These are phyloP conservation scores for Monosporascus sp. DNA, from an alignment of 2,329 filamentous ascomycete genomes.

Conservation along the genomic window DNA sequence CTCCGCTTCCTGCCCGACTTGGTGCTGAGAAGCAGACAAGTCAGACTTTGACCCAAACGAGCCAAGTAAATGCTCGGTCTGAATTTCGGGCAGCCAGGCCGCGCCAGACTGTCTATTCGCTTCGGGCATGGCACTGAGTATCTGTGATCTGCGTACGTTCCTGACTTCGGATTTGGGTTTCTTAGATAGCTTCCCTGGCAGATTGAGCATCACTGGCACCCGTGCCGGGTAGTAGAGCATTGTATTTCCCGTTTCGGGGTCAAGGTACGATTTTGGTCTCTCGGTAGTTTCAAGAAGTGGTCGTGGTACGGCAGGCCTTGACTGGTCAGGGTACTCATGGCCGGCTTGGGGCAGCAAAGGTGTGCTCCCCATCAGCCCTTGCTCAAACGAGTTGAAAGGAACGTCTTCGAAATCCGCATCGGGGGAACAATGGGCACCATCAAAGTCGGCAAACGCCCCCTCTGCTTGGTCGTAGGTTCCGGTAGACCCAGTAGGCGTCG, in stretches of 20 bases:
- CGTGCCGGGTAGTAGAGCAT: slow-evolving; percentile 97
- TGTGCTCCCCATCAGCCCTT: slow-evolving; percentile 11
- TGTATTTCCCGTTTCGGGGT: slow-evolving; percentile 62
- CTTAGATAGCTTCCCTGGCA: slow-evolving; percentile 82
- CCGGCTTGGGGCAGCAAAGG: slow-evolving; percentile 15
- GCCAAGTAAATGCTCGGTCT: slow-evolving; percentile 23
- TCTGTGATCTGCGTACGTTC: slow-evolving; percentile 67
- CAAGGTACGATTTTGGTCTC: slow-evolving; percentile 52
- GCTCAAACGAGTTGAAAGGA: slow-evolving; percentile 19
- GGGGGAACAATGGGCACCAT: slow-evolving; percentile 69
- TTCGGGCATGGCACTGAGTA: slow-evolving; percentile 58
- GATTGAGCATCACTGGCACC: slow-evolving; percentile 86
- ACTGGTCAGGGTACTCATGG: slow-evolving; percentile 12
- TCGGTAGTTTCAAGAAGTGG: slow-evolving; percentile 22
- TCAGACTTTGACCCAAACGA: slow-evolving; percentile 20
- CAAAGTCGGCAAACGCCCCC: slow-evolving; percentile 71
- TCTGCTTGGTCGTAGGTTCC: slow-evolving; percentile 62
- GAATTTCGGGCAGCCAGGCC: slow-evolving; percentile 24
- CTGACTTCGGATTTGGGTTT: slow-evolving; percentile 58
- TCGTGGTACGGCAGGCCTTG: slow-evolving; percentile 25
- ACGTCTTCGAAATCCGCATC: slow-evolving; percentile 32
- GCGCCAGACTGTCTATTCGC: slow-evolving; percentile 27
- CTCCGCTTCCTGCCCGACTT: slow-evolving; percentile 3
- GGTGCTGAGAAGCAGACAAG: slow-evolving; percentile 4
- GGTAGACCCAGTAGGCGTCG: slow-evolving; percentile 47